phyloP scores from a whole-genome alignment of 2,329 filamentous ascomycete species.

The Claviceps sorghi region DNA sequence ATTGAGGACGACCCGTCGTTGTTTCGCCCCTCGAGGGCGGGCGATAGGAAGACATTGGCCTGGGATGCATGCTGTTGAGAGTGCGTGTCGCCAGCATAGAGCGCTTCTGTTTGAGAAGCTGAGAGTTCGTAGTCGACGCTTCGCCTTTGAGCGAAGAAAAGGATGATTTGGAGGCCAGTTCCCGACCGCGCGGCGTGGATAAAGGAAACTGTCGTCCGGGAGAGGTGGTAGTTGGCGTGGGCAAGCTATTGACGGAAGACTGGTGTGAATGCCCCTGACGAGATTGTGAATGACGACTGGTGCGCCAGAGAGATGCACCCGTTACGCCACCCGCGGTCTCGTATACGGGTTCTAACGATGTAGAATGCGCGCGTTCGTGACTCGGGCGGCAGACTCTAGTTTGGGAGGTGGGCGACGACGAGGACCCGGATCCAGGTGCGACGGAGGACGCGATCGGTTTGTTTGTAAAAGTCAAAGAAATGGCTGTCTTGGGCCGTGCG shows the following conservation, averaged over 20 bases:
- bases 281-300: conserved; percentile 47
- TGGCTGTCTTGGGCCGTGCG: conserved; percentile 55
- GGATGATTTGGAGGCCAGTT: conserved; percentile 41
- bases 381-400: conserved; percentile 71
- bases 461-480: conserved; percentile 84
- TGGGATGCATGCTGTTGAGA: conserved; percentile 36
- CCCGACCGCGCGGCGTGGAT: conserved; percentile 45
- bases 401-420: conserved; percentile 14
- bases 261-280: conserved; percentile 55
- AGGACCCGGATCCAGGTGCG: neutral
- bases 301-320: conserved; percentile 35
- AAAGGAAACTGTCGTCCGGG: conserved; percentile 38
- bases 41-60: conserved; percentile 35
- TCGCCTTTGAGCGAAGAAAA: conserved; percentile 40
- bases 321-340: conserved; percentile 76
- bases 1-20: conserved; percentile 30
- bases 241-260: conserved; percentile 50
- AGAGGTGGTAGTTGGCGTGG: conserved; percentile 45
- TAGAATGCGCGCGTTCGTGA: conserved; percentile 55
- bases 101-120: conserved; percentile 50
- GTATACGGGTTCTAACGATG: conserved; percentile 76
- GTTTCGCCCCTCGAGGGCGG: conserved; percentile 45
- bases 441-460: conserved; percentile 32
- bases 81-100: conserved; percentile 47
- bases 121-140: conserved; percentile 50